Percentiles rank a stretch among this genome's conserved stretches.
phyloP scores from a whole-genome alignment of 164 flowering plant genomes.

The Amborella trichopoda region DNA sequence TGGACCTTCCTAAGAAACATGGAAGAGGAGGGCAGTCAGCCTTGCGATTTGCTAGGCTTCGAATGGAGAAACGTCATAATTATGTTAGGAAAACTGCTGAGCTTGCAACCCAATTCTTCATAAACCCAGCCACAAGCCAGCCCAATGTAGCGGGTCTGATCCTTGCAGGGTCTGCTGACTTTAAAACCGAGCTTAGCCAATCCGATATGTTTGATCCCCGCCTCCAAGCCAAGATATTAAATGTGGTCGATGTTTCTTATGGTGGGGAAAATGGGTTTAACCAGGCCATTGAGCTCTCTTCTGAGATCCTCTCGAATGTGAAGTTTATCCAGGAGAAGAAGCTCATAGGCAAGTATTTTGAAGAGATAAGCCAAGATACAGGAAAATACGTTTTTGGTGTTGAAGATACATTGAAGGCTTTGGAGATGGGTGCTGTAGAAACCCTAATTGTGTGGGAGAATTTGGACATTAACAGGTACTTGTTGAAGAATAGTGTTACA shows the following conservation, averaged over 20 bases:
- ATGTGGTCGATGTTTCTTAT: constrained; percentile 12
- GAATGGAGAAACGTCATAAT: constrained; percentile 10
- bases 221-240: constrained; percentile 9
- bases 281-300: constrained; percentile 7
- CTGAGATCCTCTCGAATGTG: constrained; percentile 7
- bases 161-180: constrained; percentile 9
- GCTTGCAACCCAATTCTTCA: constrained; percentile 8
- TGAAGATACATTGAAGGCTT: constrained; percentile 8
- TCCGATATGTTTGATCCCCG: constrained; percentile 12
- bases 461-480: constrained; percentile 6
- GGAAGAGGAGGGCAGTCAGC: constrained; percentile 13
- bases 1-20: constrained; percentile 8
- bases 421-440: constrained; percentile 9
- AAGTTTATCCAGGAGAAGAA: constrained; percentile 9
- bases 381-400: constrained; percentile 9
- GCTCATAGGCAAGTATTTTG: constrained; percentile 9
- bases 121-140: constrained; percentile 11
- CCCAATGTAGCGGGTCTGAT: constrained; percentile 9
- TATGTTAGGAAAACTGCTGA: constrained; percentile 11
- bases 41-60: constrained; percentile 8
- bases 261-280: constrained; percentile 10
- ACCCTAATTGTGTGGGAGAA: constrained; percentile 9
- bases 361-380: constrained; percentile 10
- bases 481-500: constrained; percentile 4
- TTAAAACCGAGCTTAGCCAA: constrained; percentile 8